Conservation (phyloP, 768 basidiomycete species). For the Lentinus brumalis region DNA sequence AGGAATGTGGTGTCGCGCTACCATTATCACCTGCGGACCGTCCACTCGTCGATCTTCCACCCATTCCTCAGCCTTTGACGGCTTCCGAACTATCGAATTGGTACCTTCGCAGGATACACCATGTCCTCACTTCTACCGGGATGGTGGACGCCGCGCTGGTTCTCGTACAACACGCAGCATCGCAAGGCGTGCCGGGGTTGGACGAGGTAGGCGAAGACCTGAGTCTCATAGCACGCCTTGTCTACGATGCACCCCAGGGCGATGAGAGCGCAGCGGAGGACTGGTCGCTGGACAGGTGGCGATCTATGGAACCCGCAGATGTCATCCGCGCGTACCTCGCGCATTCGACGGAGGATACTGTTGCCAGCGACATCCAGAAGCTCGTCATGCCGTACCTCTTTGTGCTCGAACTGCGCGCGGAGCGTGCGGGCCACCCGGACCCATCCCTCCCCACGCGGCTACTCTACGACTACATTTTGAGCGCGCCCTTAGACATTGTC, state of each 20-base stretch:
- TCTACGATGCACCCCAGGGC: constrained; percentile 69
- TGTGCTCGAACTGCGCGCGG: constrained; percentile 85
- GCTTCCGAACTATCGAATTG: constrained; percentile 62
- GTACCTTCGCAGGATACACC: constrained; percentile 71
- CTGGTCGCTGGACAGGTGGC: constrained; percentile 81
- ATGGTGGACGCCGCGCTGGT: constrained; percentile 79
- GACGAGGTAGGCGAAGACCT: constrained; percentile 92
- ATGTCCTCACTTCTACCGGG: constrained; percentile 65
- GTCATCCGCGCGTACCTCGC: constrained; percentile 77
- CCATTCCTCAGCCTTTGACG: constrained; percentile 38
- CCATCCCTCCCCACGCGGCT: constrained; percentile 61
- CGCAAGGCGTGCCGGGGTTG: constrained; percentile 72
- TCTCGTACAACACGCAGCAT: constrained; percentile 83
- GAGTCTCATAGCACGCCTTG: constrained; percentile 79
- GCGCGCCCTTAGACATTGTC: constrained; percentile 64
- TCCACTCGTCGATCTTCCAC: background rate
- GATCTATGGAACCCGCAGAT: constrained; percentile 59
- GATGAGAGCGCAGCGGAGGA: constrained; percentile 50
- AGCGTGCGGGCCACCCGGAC: constrained; percentile 76
- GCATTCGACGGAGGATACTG: constrained; percentile 63
- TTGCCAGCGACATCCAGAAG: constrained; percentile 68
- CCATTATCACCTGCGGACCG: background rate
- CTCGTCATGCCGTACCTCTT: constrained; percentile 93
- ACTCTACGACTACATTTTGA: constrained; percentile 72
- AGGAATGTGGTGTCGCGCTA: constrained; percentile 26